Evolutionary conservation across 306 rosid genomes (phyloP), one percentile per base, ranked within the genome.

Genomic region (Casuarina cunninghamiana): DNA sequence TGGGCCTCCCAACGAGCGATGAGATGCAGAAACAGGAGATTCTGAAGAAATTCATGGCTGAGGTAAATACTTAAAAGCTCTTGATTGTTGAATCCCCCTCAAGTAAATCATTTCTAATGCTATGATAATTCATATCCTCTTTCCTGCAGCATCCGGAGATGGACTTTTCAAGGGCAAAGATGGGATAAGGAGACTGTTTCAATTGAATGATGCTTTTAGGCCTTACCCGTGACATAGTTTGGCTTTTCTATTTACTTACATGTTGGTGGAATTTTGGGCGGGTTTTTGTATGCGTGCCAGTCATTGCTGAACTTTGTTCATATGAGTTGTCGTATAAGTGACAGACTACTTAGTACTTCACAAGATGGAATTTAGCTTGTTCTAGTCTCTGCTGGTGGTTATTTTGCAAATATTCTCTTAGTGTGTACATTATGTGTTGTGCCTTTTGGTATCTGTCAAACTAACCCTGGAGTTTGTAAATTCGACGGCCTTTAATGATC

Each of bases 1-100:
- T 91, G 97, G 98, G 98, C 35, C 97, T 83, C 21, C 98, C 98
- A 26, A 90, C 92, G 37, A 91, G 97, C 75, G 96, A 91, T n/a
- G 97, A 91, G 78, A 83, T 91, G 80, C 92, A 88, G 80, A 91
- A 93, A 78, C 89, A 93, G 81, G 97, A 93, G 44, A 12, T 93
- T 2, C 11, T 93, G 80, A 93, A 93, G 93, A 93, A 93, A 78
- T 90, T 93, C 67, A 93, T 93, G 98, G 42, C 91, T 8, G 90
- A 93, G 92, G 97, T 93, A 35, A 80, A 13, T 16, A 37, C 62
- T 73, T 72, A 21, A 26, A 66, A 51, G 48, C 67, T 17, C 9
- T 67, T 37, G 69, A 62, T 3, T 48, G 1, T n/a, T 42, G 37
- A n/a, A 75, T 26, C 48, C 1, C 10, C 61, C 37, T 78, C 2